Evolutionary conservation across 2,329 filamentous ascomycete genomes (phyloP), one percentile per base, ranked within the genome.

Genomic region (Tothia fuscella): DNA sequence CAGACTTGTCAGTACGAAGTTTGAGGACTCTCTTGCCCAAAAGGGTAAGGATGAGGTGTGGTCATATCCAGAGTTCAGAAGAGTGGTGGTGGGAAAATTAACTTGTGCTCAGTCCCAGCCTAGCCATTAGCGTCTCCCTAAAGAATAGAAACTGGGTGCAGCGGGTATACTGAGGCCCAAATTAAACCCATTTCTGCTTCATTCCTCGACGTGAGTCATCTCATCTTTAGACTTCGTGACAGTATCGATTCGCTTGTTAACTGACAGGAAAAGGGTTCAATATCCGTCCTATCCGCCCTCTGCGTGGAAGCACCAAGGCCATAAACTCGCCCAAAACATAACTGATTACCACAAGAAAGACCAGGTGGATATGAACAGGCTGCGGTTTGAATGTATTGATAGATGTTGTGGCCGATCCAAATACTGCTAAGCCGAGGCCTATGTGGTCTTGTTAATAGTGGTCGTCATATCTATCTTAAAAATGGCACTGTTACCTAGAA

Each of bases 351-450:
- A 59, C 58, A 42, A 70, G 43, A 49, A 69, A 68, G 17, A 68
- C 62, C 14, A 58, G 51, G 2, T 62, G 64, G 10, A 70, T 61
- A 19, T 49, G 58, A 34, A 70, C 60, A 4, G 55, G 56, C 48
- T 68, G 66, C 2, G 66, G 66, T 48, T 68, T 68, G 56, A 69
- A 69, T 34, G 63, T 61, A 48, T 62, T 70, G 42, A 70, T 68
- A 24, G 61, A 59, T 28, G 59, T 57, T 5, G 69, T 53, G 6
- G 62, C 59, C 12, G 42, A 25, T 6, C 25, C 43, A 28, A 47
- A 47, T 14, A 35, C 22, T n/a, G 41, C 16, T 4, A 44, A 19
- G 25, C 29, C 44, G 17, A 16, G 21, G n/a, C n/a, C n/a, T n/a
- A n/a, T n/a, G 26, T 29, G 26, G 13, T 10, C 26, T 29, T 29